Base-by-base conservation (phyloP, 345 rosid species). In the Gynandropsis gynandra region DNA sequence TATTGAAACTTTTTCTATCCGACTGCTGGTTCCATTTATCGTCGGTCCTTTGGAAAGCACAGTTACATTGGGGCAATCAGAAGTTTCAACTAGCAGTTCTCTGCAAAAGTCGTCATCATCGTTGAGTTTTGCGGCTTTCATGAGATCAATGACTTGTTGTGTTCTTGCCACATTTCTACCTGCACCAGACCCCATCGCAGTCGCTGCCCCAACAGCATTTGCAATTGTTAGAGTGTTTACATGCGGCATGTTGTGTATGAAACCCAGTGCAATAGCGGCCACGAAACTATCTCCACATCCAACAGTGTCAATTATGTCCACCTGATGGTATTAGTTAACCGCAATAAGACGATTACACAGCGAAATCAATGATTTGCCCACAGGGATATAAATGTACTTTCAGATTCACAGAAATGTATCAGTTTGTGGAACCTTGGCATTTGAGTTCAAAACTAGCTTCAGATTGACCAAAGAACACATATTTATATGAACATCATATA, bases 271-370 rank as follows among this genome's bases (percentile, higher is more conserved):
- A 48, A 88, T 69, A 4, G 99, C 99, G 12, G 99, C 85, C 39
- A 85, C 95, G 54, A 88, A 93, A 64, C 97, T 93, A 76, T 92
- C 99, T 68, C 99, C 99, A 67, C 99, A 88, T 16, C 97, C 99
- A 32, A 93, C 97, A 3, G 95, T 93, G 72, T 93, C 99, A 17
- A 78, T 59, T 14, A 85, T 85, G 41, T 85, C 65, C 65, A 90
- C 96, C 98, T 87, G 76, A 51, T 47, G 45, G 12, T 46, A 38
- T 42, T 52, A 42, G 47, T 21, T 39, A 36, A 42, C 41, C 50
- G 27, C 11, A 47, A 15, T 42, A 11, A 40, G 24, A 48, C 3
- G 44, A 43, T 19, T 42, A 17, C 54, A 17, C 8, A 38, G 29
- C 4, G 29, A 14, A 18, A 21, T 24, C 29, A 24, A 2, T 24